Base-by-base conservation (phyloP, 1,284 basidiomycete species). In the Apiotrichum sp. region DNA sequence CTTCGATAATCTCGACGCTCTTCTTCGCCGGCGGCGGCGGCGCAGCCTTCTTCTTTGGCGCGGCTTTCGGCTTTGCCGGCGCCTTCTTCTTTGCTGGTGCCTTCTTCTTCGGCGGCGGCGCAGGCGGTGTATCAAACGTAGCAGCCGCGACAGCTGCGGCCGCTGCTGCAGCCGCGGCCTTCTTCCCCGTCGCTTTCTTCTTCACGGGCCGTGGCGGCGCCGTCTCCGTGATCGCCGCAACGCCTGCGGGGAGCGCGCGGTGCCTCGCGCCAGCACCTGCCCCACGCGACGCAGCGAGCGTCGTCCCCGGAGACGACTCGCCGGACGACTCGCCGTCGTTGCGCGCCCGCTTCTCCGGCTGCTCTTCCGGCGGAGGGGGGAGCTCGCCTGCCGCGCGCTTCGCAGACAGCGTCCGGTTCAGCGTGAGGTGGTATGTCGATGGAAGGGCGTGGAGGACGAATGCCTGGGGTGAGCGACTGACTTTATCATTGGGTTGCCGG, bases 1-100 rank as follows among this genome's bases (percentile, higher is more conserved):
- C 70, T 47, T 73, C 68, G 42, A 73, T 72, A 42, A 66, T 68
- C 55, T 71, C 70, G 3, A 64, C 65, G 36, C 66, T 68, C 57
- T 73, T 73, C 57, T 73, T 72, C 6, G 61, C 39, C 33, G 55
- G 44, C 6, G 57, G 44, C 13, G 46, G 33, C 4, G 47, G 46
- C 33, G 49, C 51, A 0, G 58, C 44, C n/a, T 40, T 50, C 47
- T 49, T 49, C 43, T 63, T 62, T 40, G 54, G 53, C 10, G 56
- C 43, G 16, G 57, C 44, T 9, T 51, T 44, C 48, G 55, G 63
- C 55, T 60, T 64, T 36, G 47, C 39, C 13, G 52, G 43, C 8
- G 51, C 57, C 31, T 48, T 49, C 44, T 50, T 62, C 43, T 34
- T 33, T 6, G 13, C 47, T 22, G 22, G 22, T 22, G 22, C 22